Base-by-base conservation (phyloP, 495 filamentous ascomycete species). In the Monascus purpureus region DNA sequence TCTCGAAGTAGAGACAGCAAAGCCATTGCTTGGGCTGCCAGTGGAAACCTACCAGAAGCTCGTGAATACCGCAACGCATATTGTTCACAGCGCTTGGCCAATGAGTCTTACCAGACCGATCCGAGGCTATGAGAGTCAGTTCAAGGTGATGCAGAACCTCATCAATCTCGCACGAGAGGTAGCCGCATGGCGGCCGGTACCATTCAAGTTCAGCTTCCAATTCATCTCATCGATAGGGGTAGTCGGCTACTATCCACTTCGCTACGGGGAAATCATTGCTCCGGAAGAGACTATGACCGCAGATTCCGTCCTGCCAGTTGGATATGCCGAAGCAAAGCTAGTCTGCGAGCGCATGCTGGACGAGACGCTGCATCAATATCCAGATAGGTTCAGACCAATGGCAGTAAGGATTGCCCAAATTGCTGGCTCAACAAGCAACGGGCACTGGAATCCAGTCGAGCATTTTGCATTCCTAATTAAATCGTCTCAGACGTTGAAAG, bases 1-100 rank as follows among this genome's bases (percentile, higher is more conserved):
- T 5, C 39, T 67, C 17, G 51, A 70, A 34, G 56, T 63, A 2
- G 66, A 76, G 41, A 55, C 53, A 2, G 38, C 51, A 0, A 58
- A 61, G 24, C 42, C 54, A 1, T 27, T 33, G 6, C 57, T 77
- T 0, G 72, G 70, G 1, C 54, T 77, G 0, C 14, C 54, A 0
- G 9, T 19, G 0, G 20, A 37, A 11, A 50, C 55, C 1, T 72
- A 71, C 34, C 18, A 51, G 13, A 14, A 28, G 2, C 53, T 73
- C 3, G 30, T 51, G 2, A 31, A 45, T 3, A 47, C 28, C n/a
- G 65, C 67, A 1, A 74, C 70, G 1, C 61, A 72, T 27, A 64
- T 75, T 13, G 41, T 74, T 20, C 70, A 75, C 44, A 73, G 68
- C 33, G 71, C 69, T 2, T 73, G 68, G 69, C 67, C 64, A 0